phyloP scores from a whole-genome alignment of 2,329 filamentous ascomycete genomes.

The Trichoderma sp. region DNA sequence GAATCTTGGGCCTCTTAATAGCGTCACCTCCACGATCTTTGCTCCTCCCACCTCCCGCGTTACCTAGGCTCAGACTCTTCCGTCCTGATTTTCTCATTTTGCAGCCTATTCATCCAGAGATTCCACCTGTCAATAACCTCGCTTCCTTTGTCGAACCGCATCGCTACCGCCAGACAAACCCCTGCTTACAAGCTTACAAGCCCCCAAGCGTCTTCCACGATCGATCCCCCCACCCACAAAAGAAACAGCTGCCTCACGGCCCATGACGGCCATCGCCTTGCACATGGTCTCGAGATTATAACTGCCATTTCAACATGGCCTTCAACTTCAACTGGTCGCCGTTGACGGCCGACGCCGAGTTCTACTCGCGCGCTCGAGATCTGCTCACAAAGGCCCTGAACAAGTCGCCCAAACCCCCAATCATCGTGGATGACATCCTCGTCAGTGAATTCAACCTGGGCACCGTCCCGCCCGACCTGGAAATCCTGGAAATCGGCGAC shows the following conservation, averaged over 20 bases:
- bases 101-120: not conserved
- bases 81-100: not conserved
- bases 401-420: slow-evolving; percentile 95
- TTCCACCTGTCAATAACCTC: not conserved
- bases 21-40: slow-evolving; percentile 15
- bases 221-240: slow-evolving; percentile 7
- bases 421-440: slow-evolving; percentile 98
- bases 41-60: slow-evolving; percentile 1
- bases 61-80: not conserved
- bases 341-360: slow-evolving; percentile 88
- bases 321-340: slow-evolving; percentile 99
- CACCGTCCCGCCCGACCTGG: slow-evolving; percentile 87
- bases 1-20: slow-evolving; percentile 13
- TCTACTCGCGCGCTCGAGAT: slow-evolving; percentile 86
- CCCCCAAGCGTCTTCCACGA: slow-evolving; percentile 12
- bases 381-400: slow-evolving; percentile 93
- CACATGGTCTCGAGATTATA: slow-evolving; percentile 35
- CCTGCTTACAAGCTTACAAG: slow-evolving; percentile 2
- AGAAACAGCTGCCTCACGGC: slow-evolving; percentile 13
- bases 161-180: not conserved
- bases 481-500: slow-evolving; percentile 97
- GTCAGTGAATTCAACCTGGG: slow-evolving; percentile 97
- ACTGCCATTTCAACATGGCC: slow-evolving; percentile 69
- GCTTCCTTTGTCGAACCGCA: not conserved
- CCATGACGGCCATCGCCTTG: slow-evolving; percentile 23